Evolutionary conservation across 2,329 filamentous ascomycete genomes (phyloP).

Genomic region (Akanthomyces lecanii): DNA sequence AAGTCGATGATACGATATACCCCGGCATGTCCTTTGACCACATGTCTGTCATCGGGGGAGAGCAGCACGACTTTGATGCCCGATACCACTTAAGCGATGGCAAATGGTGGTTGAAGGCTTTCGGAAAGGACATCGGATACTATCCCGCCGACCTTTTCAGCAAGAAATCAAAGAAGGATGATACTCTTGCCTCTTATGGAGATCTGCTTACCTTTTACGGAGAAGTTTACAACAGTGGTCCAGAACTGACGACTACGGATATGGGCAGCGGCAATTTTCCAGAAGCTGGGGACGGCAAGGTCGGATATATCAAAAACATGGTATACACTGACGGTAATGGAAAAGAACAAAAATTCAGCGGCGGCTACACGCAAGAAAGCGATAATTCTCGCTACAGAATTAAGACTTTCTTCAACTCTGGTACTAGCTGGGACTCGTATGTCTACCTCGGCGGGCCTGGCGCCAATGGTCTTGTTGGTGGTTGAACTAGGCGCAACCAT

Average conservation of each 20-base stretch:
- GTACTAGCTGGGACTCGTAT: constrained; percentile 20
- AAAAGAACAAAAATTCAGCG: not conserved
- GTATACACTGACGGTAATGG: constrained; percentile 17
- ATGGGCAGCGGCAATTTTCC: constrained; percentile 25
- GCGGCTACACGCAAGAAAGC: constrained; percentile 18
- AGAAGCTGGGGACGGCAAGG: constrained; percentile 18
- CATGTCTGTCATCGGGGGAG: constrained; percentile 19
- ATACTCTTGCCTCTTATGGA: constrained; percentile 19
- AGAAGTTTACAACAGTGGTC: constrained; percentile 22
- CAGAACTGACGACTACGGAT: constrained; percentile 20
- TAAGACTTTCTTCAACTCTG: constrained; percentile 18
- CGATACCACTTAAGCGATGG: constrained; percentile 17
- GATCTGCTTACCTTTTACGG: constrained; percentile 21
- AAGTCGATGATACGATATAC: constrained; percentile 19
- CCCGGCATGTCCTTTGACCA: constrained; percentile 20
- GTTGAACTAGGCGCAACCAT: constrained; percentile 1
- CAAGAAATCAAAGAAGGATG: not conserved
- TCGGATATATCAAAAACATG: constrained; percentile 21
- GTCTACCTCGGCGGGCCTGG: constrained; percentile 22
- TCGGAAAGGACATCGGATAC: constrained; percentile 21
- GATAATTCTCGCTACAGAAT: constrained; percentile 20
- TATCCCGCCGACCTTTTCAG: constrained; percentile 22
- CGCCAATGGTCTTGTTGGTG: constrained; percentile 21
- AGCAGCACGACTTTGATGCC: constrained; percentile 19
- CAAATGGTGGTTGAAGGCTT: constrained; percentile 22